Conservation (phyloP, 768 basidiomycete species). For the Lentinula aciculospora region DNA sequence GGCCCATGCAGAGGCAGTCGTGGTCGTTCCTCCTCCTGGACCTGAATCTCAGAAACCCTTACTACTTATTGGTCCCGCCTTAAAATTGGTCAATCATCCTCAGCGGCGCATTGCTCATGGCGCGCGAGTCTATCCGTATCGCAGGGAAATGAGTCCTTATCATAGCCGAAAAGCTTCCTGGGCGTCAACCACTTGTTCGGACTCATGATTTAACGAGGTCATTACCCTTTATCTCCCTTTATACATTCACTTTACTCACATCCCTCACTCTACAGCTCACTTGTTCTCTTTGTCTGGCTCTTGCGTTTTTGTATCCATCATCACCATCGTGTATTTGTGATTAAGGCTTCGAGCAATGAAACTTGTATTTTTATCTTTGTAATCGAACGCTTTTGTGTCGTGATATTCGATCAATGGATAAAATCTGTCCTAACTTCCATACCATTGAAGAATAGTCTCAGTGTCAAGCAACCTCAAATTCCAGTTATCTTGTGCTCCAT, state of each 20-base stretch:
- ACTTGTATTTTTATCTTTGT: neutral
- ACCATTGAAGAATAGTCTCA: too few relatives aligned
- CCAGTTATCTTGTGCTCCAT: too few relatives aligned
- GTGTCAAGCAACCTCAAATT: too few relatives aligned
- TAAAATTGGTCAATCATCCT: slow-evolving; percentile 40
- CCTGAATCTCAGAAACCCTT: slow-evolving; percentile 25
- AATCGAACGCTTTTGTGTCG: too few relatives aligned
- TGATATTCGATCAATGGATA: too few relatives aligned
- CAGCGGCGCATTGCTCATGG: slow-evolving; percentile 36
- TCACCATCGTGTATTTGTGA: neutral
- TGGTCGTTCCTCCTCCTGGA: slow-evolving; percentile 32
- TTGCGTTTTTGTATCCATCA: neutral
- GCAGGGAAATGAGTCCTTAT: slow-evolving; percentile 13
- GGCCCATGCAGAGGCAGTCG: slow-evolving; percentile 47
- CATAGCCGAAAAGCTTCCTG: neutral
- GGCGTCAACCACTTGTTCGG: neutral
- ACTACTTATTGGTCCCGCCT: slow-evolving; percentile 44
- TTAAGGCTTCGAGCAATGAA: neutral
- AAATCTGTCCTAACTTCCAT: too few relatives aligned
- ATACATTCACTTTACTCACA: neutral
- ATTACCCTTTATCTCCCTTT: neutral
- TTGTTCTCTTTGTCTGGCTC: neutral
- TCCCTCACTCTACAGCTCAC: neutral
- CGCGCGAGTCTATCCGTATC: slow-evolving; percentile 53
- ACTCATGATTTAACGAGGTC: neutral